Percentiles rank a stretch among this genome's conserved stretches.
phyloP scores from a whole-genome alignment of 495 filamentous ascomycete species.

The Astrocystis sublimbata region DNA sequence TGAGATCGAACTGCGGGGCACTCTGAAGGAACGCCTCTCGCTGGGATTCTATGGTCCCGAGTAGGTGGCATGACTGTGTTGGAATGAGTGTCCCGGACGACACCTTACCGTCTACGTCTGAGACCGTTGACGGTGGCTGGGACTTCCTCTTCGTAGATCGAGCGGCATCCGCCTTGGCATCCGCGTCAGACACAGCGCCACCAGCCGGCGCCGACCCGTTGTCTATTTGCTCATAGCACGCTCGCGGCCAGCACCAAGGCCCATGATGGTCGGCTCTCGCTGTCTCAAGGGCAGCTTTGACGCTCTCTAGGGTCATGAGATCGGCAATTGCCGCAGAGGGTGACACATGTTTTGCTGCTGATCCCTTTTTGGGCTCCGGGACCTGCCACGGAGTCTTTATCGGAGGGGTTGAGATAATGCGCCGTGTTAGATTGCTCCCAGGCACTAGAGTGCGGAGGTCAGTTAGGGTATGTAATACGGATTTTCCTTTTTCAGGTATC shows the following conservation, averaged over 20 bases:
- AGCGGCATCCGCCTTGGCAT: slow-evolving; percentile 8
- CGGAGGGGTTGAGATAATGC: slow-evolving; percentile 40
- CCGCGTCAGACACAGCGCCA: background rate
- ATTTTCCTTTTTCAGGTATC: too few relatives aligned
- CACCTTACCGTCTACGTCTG: background rate
- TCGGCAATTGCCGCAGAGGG: slow-evolving; percentile 46
- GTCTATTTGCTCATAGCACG: background rate
- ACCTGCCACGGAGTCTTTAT: slow-evolving; percentile 42
- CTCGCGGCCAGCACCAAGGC: slow-evolving; percentile 48
- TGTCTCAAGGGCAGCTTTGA: slow-evolving; percentile 43
- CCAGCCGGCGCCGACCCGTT: background rate
- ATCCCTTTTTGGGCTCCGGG: slow-evolving; percentile 43
- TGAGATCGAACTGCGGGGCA: slow-evolving; percentile 66
- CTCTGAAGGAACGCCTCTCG: slow-evolving; percentile 31
- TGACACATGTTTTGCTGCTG: slow-evolving; percentile 15
- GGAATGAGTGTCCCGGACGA: slow-evolving; percentile 28
- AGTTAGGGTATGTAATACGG: too few relatives aligned
- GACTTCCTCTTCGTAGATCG: slow-evolving; percentile 25
- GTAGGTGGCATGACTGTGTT: slow-evolving; percentile 36
- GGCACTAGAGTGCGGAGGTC: too few relatives aligned
- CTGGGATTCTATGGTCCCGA: slow-evolving; percentile 42
- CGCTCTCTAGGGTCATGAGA: slow-evolving; percentile 47
- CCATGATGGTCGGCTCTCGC: slow-evolving; percentile 36
- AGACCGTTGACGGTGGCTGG: slow-evolving; percentile 3
- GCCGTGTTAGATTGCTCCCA: slow-evolving; percentile 23